Conservation (phyloP, 805 yeast species). For the Tetrapisispora phaffii region DNA sequence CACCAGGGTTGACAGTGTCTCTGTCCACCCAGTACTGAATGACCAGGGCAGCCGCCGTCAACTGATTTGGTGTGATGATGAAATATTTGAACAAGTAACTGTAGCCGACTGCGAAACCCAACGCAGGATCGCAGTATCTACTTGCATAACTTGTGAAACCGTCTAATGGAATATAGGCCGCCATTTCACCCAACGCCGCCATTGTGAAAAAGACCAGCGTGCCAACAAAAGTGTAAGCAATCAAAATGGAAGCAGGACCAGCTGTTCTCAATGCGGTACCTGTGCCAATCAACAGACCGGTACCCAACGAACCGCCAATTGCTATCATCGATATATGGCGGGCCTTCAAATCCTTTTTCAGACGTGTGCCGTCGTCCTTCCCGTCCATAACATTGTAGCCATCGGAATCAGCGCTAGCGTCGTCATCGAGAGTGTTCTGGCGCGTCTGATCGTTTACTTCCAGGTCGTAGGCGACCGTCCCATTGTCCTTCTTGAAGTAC, state of each 20-base stretch:
- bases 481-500: background rate
- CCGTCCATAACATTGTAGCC: conserved; percentile 7
- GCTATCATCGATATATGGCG: conserved; percentile 66
- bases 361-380: conserved; percentile 7
- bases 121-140: conserved; percentile 39
- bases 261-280: conserved; percentile 60
- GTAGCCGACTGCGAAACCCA: conserved; percentile 42
- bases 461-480: background rate
- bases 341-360: conserved; percentile 32
- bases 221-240: conserved; percentile 66
- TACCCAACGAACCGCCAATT: conserved; percentile 76
- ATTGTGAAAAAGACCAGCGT: conserved; percentile 57
- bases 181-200: conserved; percentile 61
- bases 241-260: conserved; percentile 48
- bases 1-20: conserved; percentile 33
- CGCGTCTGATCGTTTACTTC: background rate
- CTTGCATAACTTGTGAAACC: conserved; percentile 56
- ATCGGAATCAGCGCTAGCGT: background rate
- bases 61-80: conserved; percentile 38
- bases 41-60: conserved; percentile 40
- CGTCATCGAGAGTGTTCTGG: background rate
- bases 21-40: conserved; percentile 38
- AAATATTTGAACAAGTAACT: conserved; percentile 37
- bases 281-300: conserved; percentile 71
- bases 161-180: conserved; percentile 56